phyloP scores from a whole-genome alignment of 768 basidiomycete species.

The Udeniomyces megalosporus region DNA sequence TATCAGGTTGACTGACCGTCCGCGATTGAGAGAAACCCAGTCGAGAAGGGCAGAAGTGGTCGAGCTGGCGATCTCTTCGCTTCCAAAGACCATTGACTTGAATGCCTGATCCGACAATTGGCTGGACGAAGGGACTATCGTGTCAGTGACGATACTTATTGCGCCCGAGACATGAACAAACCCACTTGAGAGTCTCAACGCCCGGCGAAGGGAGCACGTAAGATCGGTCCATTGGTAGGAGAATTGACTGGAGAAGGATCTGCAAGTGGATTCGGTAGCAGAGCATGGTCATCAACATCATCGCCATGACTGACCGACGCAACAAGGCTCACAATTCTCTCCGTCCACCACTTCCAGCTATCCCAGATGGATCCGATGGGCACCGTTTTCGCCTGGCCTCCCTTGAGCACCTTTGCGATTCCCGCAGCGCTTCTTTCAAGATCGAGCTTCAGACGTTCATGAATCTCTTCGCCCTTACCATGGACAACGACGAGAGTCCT shows the following conservation, averaged over 20 bases:
- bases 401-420: not conserved
- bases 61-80: not conserved
- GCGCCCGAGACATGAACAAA: not conserved
- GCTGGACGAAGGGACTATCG: no score
- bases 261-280: not conserved
- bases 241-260: not conserved
- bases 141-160: not conserved
- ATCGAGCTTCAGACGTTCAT: not conserved
- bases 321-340: not conserved
- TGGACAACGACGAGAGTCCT: not conserved
- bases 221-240: not conserved
- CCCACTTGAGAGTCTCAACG: not conserved
- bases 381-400: not conserved
- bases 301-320: no score
- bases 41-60: not conserved
- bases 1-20: not conserved
- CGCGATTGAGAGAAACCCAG: not conserved
- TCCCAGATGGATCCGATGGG: not conserved
- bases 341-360: slow-evolving; percentile 1
- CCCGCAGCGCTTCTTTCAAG: not conserved
- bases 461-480: not conserved
- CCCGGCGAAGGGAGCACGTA: not conserved
- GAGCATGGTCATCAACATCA: no score
- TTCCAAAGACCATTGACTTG: not conserved
- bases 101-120: not conserved